Evolutionary conservation across 139 green algal species (phyloP), one percentile per base, ranked within the genome.

Genomic region (Chara braunii): DNA sequence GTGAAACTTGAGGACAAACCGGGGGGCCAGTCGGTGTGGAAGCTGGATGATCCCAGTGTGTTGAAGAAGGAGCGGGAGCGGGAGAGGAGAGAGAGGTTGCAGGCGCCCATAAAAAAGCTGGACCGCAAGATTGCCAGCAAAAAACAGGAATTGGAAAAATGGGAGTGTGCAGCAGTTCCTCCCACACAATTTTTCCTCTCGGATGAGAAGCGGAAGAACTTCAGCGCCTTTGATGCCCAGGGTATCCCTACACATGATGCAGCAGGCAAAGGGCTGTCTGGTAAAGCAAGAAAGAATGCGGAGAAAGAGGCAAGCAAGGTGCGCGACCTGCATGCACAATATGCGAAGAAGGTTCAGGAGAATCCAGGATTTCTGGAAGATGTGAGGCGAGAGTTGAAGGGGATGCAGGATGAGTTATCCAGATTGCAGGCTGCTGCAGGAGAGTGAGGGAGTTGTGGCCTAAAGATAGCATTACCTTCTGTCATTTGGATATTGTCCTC

Each of bases 1-100:
- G 81, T 98, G 23, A 70, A 86, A 53, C 73, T 96, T n/a, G 92
- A 99, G 75, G 64, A 68, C 31, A 88, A 96, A 78, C 72, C 75
- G 43, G 58, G 82, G 18, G 85, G 88, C 50, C 88, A 79, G 44
- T 82, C 84, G 11, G 72, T 94, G 22, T 96, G 89, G 89, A 97
- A 96, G 78, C 80, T 85, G 18, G 92, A 96, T 45, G 87, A 96
- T 60, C 85, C 91, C 0, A 85, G 75, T 2, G 80, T 85, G 28
- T 73, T 97, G 57, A 68, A 74, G 26, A 70, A 67, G 2, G 87
- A 94, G 82, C 32, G 60, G n/a, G 74, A 76, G 5, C 51, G 60
- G 43, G 68, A 78, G 62, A 33, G 34, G 14, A 63, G 64, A 32
- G 67, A 66, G 14, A 81, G 72, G n/a, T 79, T 81, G 7, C 81